Conservation (phyloP, 805 yeast genomes). For the Candida hispaniensis region DNA sequence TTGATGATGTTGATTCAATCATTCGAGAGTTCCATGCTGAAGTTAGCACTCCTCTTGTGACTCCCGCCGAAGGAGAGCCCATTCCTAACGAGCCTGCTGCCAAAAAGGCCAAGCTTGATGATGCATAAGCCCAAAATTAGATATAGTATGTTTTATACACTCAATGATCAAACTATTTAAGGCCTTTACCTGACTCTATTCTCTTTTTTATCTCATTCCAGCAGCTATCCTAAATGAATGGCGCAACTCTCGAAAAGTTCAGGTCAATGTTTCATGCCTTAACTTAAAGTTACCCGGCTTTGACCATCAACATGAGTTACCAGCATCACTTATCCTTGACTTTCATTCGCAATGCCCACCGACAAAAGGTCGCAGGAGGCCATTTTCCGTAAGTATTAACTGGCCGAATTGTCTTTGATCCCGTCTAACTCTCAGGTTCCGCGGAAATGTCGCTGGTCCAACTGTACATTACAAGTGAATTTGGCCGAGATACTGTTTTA, state of each 20-base stretch:
- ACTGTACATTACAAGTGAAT: slow-evolving; percentile 82
- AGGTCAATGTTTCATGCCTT: too few species aligned
- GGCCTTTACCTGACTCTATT: too few species aligned
- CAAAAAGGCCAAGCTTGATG: slow-evolving; percentile 28
- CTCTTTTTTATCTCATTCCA: too few species aligned
- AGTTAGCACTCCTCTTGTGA: slow-evolving; percentile 18
- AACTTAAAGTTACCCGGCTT: not conserved
- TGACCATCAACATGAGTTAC: too few species aligned
- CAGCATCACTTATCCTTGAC: too few species aligned
- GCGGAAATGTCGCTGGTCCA: slow-evolving; percentile 96
- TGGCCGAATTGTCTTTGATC: not conserved
- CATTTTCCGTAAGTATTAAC: slow-evolving; percentile 27
- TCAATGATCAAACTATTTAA: not conserved
- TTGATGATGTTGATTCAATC: slow-evolving; percentile 95
- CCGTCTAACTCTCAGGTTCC: slow-evolving; percentile 41
- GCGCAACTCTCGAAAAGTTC: too few species aligned
- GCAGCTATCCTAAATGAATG: too few species aligned
- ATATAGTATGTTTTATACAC: not conserved
- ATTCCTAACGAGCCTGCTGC: slow-evolving; percentile 23
- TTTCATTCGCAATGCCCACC: slow-evolving; percentile 8
- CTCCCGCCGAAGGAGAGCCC: slow-evolving; percentile 19
- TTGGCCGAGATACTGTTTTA: slow-evolving; percentile 75
- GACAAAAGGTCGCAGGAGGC: slow-evolving; percentile 25
- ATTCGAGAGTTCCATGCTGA: slow-evolving; percentile 88
- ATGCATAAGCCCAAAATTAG: not conserved